Evolutionary conservation across 129 eudicot species (phyloP).

Genomic region (Arctium lappa): DNA sequence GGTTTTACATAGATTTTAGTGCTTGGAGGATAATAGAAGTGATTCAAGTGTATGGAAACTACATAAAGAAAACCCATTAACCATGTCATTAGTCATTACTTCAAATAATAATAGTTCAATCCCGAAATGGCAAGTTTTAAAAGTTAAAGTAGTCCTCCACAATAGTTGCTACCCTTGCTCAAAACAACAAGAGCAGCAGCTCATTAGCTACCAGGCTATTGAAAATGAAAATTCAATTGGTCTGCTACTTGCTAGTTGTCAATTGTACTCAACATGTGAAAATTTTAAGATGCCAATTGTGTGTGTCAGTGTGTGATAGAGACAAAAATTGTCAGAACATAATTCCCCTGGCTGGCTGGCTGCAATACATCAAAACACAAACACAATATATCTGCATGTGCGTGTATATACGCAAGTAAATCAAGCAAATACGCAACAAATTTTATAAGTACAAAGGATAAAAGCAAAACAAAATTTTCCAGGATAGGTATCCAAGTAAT

Average conservation of each 20-base stretch:
- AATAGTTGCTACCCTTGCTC: neutral
- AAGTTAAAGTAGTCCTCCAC: neutral
- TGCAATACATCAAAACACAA: neutral
- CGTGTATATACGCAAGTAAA: neutral
- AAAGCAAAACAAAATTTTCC: neutral
- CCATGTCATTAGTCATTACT: neutral
- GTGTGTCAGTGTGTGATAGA: neutral
- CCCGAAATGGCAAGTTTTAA: neutral
- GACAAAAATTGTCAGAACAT: neutral
- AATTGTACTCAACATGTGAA: neutral
- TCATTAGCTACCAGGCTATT: neutral
- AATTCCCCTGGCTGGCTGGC: neutral
- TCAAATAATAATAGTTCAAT: neutral
- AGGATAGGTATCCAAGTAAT: neutral
- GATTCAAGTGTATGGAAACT: neutral
- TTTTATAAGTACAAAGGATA: neutral
- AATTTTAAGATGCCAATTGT: neutral
- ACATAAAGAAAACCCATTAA: neutral
- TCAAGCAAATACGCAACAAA: neutral
- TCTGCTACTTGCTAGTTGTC: neutral
- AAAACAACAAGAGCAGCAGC: neutral
- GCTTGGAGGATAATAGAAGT: neutral
- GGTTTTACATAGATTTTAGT: neutral
- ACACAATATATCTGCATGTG: neutral
- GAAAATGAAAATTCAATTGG: neutral